Evolutionary conservation across 148 eudicot genomes (phyloP), one percentile per base, ranked within the genome.

Genomic region (Rhododendron simsii): DNA sequence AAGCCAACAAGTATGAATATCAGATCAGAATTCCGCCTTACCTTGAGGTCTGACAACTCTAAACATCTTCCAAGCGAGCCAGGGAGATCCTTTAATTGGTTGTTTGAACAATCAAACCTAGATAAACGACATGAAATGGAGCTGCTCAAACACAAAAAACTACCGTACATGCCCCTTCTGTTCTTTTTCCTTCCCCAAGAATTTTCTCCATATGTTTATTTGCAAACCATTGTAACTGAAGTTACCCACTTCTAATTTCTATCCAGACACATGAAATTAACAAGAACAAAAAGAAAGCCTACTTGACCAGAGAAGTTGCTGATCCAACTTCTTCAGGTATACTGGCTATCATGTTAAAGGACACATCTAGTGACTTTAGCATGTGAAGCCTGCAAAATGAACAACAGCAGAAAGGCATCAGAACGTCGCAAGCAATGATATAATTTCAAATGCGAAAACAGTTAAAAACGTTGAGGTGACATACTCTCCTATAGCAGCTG

Each of bases 31-130:
- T 45, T 48, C 37, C 48, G 37, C 76, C 86, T 84, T 86, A 93
- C 99, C 98, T 95, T 98, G 86, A 98, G 88, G 26, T 98, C 99
- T 82, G 96, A 83, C 81, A 98, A 90, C 67, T 91, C 91, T 78
- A 81, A 63, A 89, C 99, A 98, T 50, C 89, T 92, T 86, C 99
- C 98, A 80, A 98, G 92, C 53, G 96, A 94, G 86, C 75, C 81
- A 26, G 99, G 98, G 45, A 98, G 93, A 89, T 87, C 91, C 63
- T 83, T 87, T 71, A 98, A 91, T 91, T 88, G 92, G 84, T 98
- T 98, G 87, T 92, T 94, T 82, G 99, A 98, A 88, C 99, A 98
- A 91, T 94, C 98, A 90, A 95, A 77, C 98, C 99, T 98, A 89
- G 21, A 84, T 23, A 30, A 85, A 84, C 51, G 59, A 47, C 65